Conservation (phyloP, 2,329 filamentous ascomycete genomes). For the Sporothrix humicola region DNA sequence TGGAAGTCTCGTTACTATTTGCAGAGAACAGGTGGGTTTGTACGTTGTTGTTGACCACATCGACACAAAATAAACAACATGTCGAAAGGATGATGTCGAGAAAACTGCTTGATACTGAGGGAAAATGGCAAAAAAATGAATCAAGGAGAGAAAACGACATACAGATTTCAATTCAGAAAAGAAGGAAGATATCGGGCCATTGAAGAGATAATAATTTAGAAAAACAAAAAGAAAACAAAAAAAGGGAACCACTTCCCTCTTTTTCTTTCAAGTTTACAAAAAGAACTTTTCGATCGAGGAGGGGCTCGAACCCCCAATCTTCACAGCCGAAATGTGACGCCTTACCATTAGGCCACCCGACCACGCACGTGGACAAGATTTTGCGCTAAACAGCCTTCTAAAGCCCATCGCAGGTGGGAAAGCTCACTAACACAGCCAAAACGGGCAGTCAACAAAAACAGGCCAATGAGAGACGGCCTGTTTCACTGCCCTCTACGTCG, state of each 20-base stretch:
- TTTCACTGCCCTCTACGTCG: not conserved
- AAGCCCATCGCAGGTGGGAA: not conserved
- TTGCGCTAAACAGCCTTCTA: not conserved
- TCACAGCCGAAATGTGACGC: conserved; percentile 41
- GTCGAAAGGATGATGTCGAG: not conserved
- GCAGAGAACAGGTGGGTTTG: not conserved
- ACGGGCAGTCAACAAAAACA: not conserved
- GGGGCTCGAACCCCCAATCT: conserved; percentile 41
- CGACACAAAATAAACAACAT: too few relatives aligned
- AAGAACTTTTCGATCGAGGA: conserved; percentile 38
- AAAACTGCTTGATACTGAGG: not conserved
- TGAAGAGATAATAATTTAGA: too few relatives aligned
- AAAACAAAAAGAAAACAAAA: not conserved
- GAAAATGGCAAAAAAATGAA: not conserved
- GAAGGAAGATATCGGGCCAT: too few relatives aligned
- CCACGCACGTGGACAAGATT: conserved; percentile 33
- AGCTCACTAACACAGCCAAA: not conserved
- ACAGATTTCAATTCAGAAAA: too few relatives aligned
- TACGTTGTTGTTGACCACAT: too few relatives aligned
- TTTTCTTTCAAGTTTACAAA: conserved; percentile 12
- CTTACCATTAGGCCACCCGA: conserved; percentile 42
- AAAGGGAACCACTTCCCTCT: not conserved
- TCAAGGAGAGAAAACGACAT: too few relatives aligned
- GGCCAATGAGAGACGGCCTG: not conserved
- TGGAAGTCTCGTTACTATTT: not conserved